Percentiles rank a stretch among this genome's conserved stretches.
Conservation (phyloP, 768 basidiomycete species). For the Boletus sp. region DNA sequence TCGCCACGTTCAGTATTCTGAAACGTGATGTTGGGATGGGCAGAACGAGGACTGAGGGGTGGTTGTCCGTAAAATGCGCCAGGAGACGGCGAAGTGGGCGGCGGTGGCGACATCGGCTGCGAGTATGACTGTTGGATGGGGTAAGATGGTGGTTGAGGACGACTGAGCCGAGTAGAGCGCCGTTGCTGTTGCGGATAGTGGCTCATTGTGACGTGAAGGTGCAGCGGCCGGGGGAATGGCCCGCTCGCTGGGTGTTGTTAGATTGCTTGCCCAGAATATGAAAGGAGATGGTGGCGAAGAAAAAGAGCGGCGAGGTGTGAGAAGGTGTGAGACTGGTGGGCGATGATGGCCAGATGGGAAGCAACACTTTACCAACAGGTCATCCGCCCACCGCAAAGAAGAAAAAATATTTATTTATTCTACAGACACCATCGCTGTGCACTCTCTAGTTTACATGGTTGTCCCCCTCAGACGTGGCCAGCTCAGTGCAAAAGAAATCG, state of each 20-base stretch:
- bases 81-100: conserved; percentile 14
- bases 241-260: conserved; percentile 1
- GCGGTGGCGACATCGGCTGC: conserved; percentile 20
- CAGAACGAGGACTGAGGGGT: conserved; percentile 16
- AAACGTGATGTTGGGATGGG: conserved; percentile 58
- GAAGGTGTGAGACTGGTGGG: conserved; percentile 12
- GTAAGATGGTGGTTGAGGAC: conserved; percentile 39
- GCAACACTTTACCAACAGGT: background rate
- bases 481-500: background rate
- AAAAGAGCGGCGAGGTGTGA: conserved; percentile 21
- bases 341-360: background rate
- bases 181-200: conserved; percentile 47
- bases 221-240: background rate
- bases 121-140: conserved; percentile 24
- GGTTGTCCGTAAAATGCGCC: conserved; percentile 18
- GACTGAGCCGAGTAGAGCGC: conserved; percentile 28
- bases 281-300: background rate
- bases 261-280: background rate
- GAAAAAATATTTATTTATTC: background rate
- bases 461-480: background rate
- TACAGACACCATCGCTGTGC: background rate
- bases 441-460: conserved; percentile 2
- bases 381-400: conserved; percentile 14
- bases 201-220: conserved; percentile 16
- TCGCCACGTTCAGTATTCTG: conserved; percentile 68